These are phyloP conservation scores for Dionaea muscipula DNA, from an alignment of 179 eudicot genomes.

Conservation along the genomic window DNA sequence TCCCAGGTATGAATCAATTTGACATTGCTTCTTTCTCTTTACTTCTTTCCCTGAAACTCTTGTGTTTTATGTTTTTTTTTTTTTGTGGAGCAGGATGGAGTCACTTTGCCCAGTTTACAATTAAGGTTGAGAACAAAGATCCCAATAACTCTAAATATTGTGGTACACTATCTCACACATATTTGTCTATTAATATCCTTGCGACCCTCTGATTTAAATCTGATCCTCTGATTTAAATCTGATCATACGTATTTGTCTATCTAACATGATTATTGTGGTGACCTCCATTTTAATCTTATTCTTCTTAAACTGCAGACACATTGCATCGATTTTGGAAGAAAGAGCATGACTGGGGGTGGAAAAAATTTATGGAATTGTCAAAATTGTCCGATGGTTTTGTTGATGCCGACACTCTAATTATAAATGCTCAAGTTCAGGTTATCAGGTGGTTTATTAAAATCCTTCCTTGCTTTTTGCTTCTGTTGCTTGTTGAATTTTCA, in stretches of 20 bases:
- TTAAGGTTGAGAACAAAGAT: constrained; percentile 88
- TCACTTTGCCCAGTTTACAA: constrained; percentile 95
- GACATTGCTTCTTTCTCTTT: neutral
- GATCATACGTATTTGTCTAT: no score
- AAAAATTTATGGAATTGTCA: constrained; percentile 82
- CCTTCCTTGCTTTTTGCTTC: neutral
- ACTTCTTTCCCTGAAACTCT: neutral
- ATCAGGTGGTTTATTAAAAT: constrained; percentile 39
- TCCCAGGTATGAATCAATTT: constrained; percentile 51
- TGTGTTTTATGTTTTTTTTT: neutral
- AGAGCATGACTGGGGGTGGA: constrained; percentile 99
- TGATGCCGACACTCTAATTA: constrained; percentile 61
- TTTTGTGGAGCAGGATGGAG: constrained; percentile 62
- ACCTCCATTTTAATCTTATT: constrained; percentile 1
- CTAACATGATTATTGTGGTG: neutral
- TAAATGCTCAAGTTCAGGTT: constrained; percentile 91
- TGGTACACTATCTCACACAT: no score
- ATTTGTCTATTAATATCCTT: no score
- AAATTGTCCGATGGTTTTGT: constrained; percentile 82
- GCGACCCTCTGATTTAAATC: constrained; percentile 4
- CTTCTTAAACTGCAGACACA: constrained; percentile 39
- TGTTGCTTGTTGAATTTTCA: neutral
- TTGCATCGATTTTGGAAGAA: constrained; percentile 86
- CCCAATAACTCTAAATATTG: constrained; percentile 78
- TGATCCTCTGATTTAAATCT: no score